Conservation (phyloP, 805 yeast species). For the Myxozyma neglecta region DNA sequence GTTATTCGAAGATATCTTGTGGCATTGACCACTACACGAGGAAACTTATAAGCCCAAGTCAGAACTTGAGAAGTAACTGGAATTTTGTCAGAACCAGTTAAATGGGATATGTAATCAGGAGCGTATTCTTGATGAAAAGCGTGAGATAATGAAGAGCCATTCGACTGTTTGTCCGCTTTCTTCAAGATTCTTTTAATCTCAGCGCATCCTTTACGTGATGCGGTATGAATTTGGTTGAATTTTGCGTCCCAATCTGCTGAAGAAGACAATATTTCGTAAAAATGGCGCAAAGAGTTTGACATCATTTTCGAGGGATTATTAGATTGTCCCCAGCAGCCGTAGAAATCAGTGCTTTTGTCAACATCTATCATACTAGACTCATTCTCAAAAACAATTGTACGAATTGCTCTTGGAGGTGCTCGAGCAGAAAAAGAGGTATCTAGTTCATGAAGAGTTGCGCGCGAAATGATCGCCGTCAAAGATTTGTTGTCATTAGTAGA, state of each 20-base stretch:
- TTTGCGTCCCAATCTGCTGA: neutral
- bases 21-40: neutral
- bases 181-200: neutral
- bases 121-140: neutral
- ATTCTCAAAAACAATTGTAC: neutral
- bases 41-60: conserved; percentile 3
- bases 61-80: neutral
- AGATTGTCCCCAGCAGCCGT: neutral
- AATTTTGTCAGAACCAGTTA: neutral
- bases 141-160: neutral
- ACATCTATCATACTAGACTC: neutral
- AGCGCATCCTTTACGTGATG: neutral
- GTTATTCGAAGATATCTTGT: neutral
- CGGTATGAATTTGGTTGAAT: neutral
- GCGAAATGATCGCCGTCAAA: neutral
- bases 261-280: neutral
- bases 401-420: neutral
- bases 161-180: neutral
- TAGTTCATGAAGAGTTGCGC: neutral
- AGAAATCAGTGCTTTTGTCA: neutral
- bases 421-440: neutral
- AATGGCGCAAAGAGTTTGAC: neutral
- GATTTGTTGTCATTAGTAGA: no score
- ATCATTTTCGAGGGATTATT: neutral
- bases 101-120: neutral